Evolutionary conservation across 768 basidiomycete genomes (phyloP).

Genomic region (Sutorius australiensis): DNA sequence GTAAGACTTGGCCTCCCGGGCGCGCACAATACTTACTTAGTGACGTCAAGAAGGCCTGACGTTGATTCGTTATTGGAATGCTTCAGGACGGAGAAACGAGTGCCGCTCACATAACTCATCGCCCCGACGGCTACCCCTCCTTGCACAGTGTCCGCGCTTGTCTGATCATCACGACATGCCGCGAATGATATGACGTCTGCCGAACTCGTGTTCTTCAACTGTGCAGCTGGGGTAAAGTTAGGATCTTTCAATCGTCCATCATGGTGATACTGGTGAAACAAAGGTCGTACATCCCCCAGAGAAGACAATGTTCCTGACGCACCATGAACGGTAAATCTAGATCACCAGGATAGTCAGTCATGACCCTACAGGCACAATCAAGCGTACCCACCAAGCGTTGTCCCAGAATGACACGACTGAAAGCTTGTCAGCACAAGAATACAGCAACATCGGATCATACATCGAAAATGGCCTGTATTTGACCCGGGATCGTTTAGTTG

Average conservation of each 20-base stretch:
- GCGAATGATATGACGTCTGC: slow-evolving; percentile 85
- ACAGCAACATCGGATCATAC: slow-evolving; percentile 29
- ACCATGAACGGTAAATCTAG: slow-evolving; percentile 31
- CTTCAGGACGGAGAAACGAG: neutral
- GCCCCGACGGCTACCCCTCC: slow-evolving; percentile 68
- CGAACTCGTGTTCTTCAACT: slow-evolving; percentile 46
- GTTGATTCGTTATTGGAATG: slow-evolving; percentile 1
- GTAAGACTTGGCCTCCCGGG: neutral
- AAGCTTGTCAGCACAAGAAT: neutral
- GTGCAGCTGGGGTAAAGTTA: slow-evolving; percentile 34
- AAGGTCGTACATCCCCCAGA: neutral
- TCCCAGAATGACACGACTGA: slow-evolving; percentile 48
- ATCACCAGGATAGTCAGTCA: neutral
- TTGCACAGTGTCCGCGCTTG: slow-evolving; percentile 66
- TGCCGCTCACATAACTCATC: slow-evolving; percentile 67
- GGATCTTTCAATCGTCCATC: slow-evolving; percentile 49
- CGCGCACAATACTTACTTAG: slow-evolving; percentile 34
- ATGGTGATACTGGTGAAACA: slow-evolving; percentile 48
- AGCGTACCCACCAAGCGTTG: slow-evolving; percentile 38
- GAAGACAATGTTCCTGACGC: neutral
- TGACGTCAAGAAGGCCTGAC: slow-evolving; percentile 58
- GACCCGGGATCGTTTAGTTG: neutral
- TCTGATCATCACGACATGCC: slow-evolving; percentile 68
- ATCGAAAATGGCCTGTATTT: slow-evolving; percentile 42
- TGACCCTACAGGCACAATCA: neutral